Conservation (phyloP, 768 basidiomycete species). For the Boletellus ananas region DNA sequence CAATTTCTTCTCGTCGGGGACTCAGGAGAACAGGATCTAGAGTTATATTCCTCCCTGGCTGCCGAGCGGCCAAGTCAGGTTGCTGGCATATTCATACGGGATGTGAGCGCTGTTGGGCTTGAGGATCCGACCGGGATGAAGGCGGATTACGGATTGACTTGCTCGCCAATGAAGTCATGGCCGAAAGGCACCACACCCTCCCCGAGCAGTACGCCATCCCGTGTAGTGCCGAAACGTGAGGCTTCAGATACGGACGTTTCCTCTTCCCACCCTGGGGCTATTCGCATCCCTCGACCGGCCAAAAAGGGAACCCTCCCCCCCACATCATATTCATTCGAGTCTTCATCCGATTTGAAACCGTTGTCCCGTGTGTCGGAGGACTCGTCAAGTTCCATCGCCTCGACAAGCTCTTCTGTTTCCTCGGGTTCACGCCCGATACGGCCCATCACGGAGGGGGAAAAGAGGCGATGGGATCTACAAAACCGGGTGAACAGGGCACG, state of each 20-base stretch:
- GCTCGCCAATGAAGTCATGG: slow-evolving; percentile 3
- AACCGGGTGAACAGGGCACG: slow-evolving; percentile 60
- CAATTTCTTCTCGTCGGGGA: slow-evolving; percentile 87
- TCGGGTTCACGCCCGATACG: slow-evolving; percentile 11
- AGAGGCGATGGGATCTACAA: slow-evolving; percentile 57
- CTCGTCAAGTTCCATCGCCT: slow-evolving; percentile 22
- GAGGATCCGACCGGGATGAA: slow-evolving; percentile 61
- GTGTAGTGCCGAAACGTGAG: slow-evolving; percentile 13
- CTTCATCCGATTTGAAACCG: slow-evolving; percentile 8
- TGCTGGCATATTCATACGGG: slow-evolving; percentile 78
- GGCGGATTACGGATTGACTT: background rate
- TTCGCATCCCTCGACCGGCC: slow-evolving; percentile 13
- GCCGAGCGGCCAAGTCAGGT: slow-evolving; percentile 65
- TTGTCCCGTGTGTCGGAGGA: slow-evolving; percentile 22
- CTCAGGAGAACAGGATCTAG: slow-evolving; percentile 92
- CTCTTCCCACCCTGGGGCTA: slow-evolving; percentile 3
- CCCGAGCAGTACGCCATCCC: background rate
- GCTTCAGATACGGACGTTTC: slow-evolving; percentile 19
- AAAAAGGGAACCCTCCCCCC: slow-evolving; percentile 14
- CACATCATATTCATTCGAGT: slow-evolving; percentile 8
- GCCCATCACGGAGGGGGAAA: slow-evolving; percentile 49
- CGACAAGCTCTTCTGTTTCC: slow-evolving; percentile 19
- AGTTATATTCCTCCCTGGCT: slow-evolving; percentile 80
- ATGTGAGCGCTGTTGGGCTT: slow-evolving; percentile 49
- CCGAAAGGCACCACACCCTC: slow-evolving; percentile 9